Evolutionary conservation across 2,329 filamentous ascomycete genomes (phyloP), one percentile per base, ranked within the genome.

Genomic region (Alternaria metachromatica): DNA sequence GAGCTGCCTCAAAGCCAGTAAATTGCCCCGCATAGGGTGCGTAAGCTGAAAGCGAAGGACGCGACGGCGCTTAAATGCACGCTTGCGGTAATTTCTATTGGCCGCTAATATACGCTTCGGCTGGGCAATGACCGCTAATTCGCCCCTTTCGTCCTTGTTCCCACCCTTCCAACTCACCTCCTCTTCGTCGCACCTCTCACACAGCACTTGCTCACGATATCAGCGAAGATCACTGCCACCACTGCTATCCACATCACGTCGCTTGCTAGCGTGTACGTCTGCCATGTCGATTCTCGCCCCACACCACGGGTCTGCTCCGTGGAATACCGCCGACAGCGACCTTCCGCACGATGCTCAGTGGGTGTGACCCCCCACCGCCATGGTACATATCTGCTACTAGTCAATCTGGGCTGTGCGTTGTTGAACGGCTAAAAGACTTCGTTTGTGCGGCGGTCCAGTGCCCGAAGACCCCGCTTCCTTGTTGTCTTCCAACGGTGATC

Each of bases 11-110:
- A 71, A 58, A 56, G 58, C 45, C 55, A 60, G 62, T 45, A 64
- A 67, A 76, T 72, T 67, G 65, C 57, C 60, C 71, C 67, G 62
- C 58, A 64, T 68, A 54, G 54, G 64, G 71, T 62, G 54, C 30
- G 49, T 58, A 56, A 60, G 60, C 56, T 41, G 56, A 53, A 66
- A 45, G 62, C 50, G 30, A 53, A 61, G 65, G 64, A 58, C 61
- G 51, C 61, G 65, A 66, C 65, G 68, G 74, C 75, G 75, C 74
- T 69, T 76, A 77, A 77, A 72, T 73, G 69, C 65, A 65, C 69
- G 30, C 56, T 64, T 60, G 58, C 41, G 66, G 65, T 37, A 66
- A 48, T 49, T 48, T n/a, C 23, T 15, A 68, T 66, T 69, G 69
- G 69, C 54, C 63, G 60, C 66, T 69, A 73, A 69, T 66, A 28